Conservation (phyloP, 2,329 filamentous ascomycete genomes). For the Gnomoniopsis smithogilvyi region DNA sequence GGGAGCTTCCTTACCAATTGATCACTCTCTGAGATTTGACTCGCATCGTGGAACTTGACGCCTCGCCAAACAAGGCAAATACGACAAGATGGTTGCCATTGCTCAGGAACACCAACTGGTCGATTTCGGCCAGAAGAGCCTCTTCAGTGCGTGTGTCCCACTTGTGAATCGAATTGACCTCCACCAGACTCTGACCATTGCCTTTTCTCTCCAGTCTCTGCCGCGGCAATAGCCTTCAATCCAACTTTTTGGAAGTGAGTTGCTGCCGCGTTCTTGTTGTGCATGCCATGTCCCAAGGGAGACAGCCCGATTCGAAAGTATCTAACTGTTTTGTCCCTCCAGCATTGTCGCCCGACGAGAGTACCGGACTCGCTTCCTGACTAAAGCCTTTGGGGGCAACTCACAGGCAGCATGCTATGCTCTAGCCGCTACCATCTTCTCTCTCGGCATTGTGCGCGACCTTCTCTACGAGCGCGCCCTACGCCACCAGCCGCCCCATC, state of each 20-base stretch:
- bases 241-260: slow-evolving; percentile 99
- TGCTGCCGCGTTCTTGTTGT: slow-evolving; percentile 10
- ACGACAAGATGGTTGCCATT: slow-evolving; percentile 14
- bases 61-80: background rate
- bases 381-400: slow-evolving; percentile 78
- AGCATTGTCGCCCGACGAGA: slow-evolving; percentile 42
- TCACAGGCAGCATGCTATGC: slow-evolving; percentile 81
- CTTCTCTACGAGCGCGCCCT: slow-evolving; percentile 83
- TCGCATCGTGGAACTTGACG: background rate
- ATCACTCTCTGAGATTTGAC: too few relatives aligned
- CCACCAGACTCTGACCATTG: slow-evolving; percentile 17
- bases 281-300: background rate
- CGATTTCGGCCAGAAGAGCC: slow-evolving; percentile 64
- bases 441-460: slow-evolving; percentile 84
- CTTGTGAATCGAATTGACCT: slow-evolving; percentile 1
- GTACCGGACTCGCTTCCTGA: slow-evolving; percentile 87
- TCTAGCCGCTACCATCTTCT: slow-evolving; percentile 87
- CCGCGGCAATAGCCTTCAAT: slow-evolving; percentile 84
- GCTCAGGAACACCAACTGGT: slow-evolving; percentile 38
- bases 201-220: slow-evolving; percentile 60
- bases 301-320: slow-evolving; percentile 9
- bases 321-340: background rate
- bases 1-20: background rate
- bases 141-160: slow-evolving; percentile 57
- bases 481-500: slow-evolving; percentile 70